phyloP scores from a whole-genome alignment of 208 protist genomes.

The Trypanosoma brucei region DNA sequence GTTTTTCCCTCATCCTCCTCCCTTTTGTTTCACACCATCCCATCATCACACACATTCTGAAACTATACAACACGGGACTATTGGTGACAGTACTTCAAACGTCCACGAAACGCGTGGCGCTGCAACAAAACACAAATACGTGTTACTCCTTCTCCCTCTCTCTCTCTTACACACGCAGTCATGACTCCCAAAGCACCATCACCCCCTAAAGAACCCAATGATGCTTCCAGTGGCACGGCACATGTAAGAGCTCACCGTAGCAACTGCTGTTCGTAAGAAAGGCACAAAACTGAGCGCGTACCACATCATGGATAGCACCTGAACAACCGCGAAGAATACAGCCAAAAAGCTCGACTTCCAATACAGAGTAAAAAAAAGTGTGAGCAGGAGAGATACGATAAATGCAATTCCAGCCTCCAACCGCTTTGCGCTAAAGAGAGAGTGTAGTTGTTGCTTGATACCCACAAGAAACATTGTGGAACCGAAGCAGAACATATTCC shows the following conservation, averaged over 20 bases:
- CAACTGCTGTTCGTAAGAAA: conserved; percentile 66
- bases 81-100: no score
- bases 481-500: conserved; percentile 78
- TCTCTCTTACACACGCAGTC: no score
- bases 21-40: no score
- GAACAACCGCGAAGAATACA: conserved; percentile 56
- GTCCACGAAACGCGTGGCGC: no score
- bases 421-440: conserved; percentile 78
- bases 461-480: conserved; percentile 90
- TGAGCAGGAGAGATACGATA: conserved; percentile 57
- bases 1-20: no score
- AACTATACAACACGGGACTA: no score
- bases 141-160: no score
- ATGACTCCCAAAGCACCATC: no score
- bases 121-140: no score
- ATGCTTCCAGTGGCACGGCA: conserved; percentile 24
- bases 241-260: conserved; percentile 22
- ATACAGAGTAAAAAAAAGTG: conserved; percentile 60
- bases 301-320: conserved; percentile 75
- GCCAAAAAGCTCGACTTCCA: conserved; percentile 51
- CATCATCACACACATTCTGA: no score
- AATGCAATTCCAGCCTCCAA: conserved; percentile 72
- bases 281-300: conserved; percentile 89
- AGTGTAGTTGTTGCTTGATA: conserved; percentile 50
- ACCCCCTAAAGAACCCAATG: not conserved